These are phyloP conservation scores for Ustilago nuda DNA, from an alignment of 1,284 basidiomycete species.

Conservation along the genomic window DNA sequence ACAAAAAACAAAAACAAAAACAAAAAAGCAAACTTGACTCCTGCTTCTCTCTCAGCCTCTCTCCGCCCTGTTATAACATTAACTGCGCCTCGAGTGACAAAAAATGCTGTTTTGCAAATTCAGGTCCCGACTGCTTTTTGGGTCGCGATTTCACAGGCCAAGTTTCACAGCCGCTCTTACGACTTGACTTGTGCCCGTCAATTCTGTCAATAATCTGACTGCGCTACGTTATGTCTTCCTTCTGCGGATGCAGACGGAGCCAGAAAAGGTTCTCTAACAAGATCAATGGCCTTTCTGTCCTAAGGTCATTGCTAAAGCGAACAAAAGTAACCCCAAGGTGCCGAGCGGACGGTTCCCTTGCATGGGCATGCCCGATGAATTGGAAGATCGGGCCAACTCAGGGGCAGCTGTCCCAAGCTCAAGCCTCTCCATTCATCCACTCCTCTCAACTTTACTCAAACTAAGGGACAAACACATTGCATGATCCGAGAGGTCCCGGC, in stretches of 20 bases:
- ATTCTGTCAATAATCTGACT: no score
- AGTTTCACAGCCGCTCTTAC: not conserved
- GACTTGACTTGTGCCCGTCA: no score
- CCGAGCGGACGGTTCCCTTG: no score
- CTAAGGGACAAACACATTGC: no score
- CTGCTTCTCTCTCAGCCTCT: no score
- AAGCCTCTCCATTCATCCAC: not conserved
- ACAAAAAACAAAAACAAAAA: not conserved
- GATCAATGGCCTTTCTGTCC: no score
- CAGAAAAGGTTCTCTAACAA: no score
- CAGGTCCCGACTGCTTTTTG: constrained; percentile 12
- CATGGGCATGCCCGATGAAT: not conserved
- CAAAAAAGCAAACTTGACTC: not conserved
- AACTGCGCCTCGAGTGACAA: not conserved
- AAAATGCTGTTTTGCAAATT: constrained; percentile 8
- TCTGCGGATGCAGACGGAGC: no score
- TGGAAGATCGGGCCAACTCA: not conserved
- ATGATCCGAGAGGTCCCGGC: no score
- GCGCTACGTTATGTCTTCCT: no score
- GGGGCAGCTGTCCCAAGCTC: not conserved
- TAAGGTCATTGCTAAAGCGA: no score
- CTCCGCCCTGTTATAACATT: not conserved
- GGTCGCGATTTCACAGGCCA: constrained; percentile 21
- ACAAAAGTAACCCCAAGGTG: no score
- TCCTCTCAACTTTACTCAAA: not conserved